Evolutionary conservation across 2,329 filamentous ascomycete genomes (phyloP), one percentile per base, ranked within the genome.

Genomic region (Fonsecaea multimorphosa): DNA sequence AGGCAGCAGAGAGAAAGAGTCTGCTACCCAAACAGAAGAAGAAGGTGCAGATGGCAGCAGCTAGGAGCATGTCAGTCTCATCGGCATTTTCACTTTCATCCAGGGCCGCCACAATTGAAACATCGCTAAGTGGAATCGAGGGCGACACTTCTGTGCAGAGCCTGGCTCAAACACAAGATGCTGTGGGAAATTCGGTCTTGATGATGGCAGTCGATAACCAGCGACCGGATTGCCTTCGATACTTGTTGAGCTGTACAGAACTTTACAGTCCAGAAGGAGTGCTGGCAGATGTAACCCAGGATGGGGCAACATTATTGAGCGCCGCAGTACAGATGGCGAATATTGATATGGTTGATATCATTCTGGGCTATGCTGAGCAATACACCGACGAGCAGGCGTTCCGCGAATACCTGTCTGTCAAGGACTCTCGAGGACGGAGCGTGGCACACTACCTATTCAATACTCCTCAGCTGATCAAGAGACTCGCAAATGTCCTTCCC

Each of bases 391-490:
- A 87, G 59, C 78, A 82, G 16, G 82, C 85, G 56, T 77, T 96
- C 32, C 77, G 81, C 51, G 79, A 82, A 6, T 98, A 99, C 74
- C 79, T 98, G 55, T 83, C 86, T 3, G 83, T 86, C 67, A 90
- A 94, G 73, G 95, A 99, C 74, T 87, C 86, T 40, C 90, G 93
- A 81, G 95, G 94, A 24, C 89, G 95, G 72, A 96, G 93, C 68
- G 86, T 92, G 59, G 95, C 90, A n/a, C 95, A 99, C 78, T 99
- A 99, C 76, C 84, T 99, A 16, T 99, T 99, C 80, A 91, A 97
- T 74, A 89, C 92, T 8, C 95, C 95, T 1, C 84, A 86, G 60
- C 82, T 99, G 22, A 95, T 99, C 71, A 81, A 83, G 52, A 85
- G 86, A 61, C 89, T 98, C 66, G 93, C 93, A 1, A 84, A 85